Conservation (phyloP, 1,284 basidiomycete genomes). For the Lentinula novae-zelandiae region DNA sequence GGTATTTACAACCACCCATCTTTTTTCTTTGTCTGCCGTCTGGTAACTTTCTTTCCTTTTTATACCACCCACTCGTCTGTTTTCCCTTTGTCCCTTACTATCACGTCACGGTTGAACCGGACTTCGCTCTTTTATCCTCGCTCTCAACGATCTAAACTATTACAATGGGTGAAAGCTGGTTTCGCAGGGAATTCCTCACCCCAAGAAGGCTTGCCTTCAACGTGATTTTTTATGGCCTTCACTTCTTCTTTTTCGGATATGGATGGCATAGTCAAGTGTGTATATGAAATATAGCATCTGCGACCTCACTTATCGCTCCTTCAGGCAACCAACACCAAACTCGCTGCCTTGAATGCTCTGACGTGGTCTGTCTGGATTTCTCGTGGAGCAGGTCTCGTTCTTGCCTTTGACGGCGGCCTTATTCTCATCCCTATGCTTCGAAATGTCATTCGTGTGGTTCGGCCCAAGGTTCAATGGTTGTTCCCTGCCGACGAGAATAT, state of each 20-base stretch:
- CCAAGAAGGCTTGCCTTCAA: constrained; percentile 68
- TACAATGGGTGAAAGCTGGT: constrained; percentile 65
- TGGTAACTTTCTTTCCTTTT: constrained; percentile 25
- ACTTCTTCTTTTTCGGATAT: constrained; percentile 67
- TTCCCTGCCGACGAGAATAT: constrained; percentile 90
- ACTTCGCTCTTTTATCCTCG: constrained; percentile 20
- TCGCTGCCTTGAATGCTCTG: constrained; percentile 73
- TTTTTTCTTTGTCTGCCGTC: constrained; percentile 26
- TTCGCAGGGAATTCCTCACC: constrained; percentile 63
- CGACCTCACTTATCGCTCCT: constrained; percentile 6
- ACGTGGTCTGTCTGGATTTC: constrained; percentile 82
- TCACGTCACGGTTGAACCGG: constrained; percentile 47
- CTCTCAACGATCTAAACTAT: constrained; percentile 16
- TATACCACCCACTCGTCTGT: constrained; percentile 16
- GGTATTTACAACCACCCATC: constrained; percentile 21
- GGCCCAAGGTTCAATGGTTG: constrained; percentile 72
- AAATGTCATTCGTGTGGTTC: constrained; percentile 76
- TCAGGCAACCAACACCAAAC: constrained; percentile 56
- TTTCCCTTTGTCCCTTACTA: constrained; percentile 18
- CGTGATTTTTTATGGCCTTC: constrained; percentile 71
- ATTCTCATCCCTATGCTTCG: constrained; percentile 85
- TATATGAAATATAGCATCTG: background rate
- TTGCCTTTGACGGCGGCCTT: constrained; percentile 79
- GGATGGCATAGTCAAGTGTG: constrained; percentile 79
- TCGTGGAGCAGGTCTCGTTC: constrained; percentile 81